Base-by-base conservation (phyloP, 2,329 filamentous ascomycete species). In the Fusarium goolgardi region DNA sequence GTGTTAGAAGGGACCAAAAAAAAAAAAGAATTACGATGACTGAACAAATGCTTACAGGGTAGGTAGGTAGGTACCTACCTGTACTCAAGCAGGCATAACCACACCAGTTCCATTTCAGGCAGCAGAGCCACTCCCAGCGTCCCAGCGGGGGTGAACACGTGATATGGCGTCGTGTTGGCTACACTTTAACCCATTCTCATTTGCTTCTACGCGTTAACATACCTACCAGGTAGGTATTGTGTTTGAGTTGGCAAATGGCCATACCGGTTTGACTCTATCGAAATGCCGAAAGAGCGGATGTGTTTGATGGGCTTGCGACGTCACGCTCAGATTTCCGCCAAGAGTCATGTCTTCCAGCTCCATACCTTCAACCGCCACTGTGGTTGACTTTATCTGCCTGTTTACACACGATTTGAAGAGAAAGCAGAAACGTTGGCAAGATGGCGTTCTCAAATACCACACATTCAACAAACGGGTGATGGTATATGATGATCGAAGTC, bases 381-480 rank as follows among this genome's bases (percentile, higher is more conserved):
- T 97, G 39, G 83, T 91, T 75, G 93, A 96, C 75, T 96, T 91
- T 78, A 85, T 88, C 65, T 97, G 94, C 77, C 88, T 97, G 6
- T 97, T 92, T 79, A 96, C 94, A 3, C 88, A 92, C 75, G 94
- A 97, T 75, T 78, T 97, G 41, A 88, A 89, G 52, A 89, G 92
- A 57, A 97, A 97, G 80, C 90, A 93, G 71, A 97, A 97, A 77
- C 85, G 92, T 63, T 97, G 94, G 94, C 93, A 97, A 74, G 94
- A 97, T 89, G 94, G 95, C 35, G 89, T 89, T 52, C 86, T 97
- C 64, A 91, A 91, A 68, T 97, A 91, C 69, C 94, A 97, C 75
- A 91, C 91, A 1, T 97, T 97, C 86, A 97, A 97, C 81, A 92
- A 90, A 75, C 89, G 93, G 6, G 83, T 96, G 62, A 96, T 97